Base-by-base conservation (phyloP, 768 basidiomycete species). In the Krasilnikovozyma curviuscula region DNA sequence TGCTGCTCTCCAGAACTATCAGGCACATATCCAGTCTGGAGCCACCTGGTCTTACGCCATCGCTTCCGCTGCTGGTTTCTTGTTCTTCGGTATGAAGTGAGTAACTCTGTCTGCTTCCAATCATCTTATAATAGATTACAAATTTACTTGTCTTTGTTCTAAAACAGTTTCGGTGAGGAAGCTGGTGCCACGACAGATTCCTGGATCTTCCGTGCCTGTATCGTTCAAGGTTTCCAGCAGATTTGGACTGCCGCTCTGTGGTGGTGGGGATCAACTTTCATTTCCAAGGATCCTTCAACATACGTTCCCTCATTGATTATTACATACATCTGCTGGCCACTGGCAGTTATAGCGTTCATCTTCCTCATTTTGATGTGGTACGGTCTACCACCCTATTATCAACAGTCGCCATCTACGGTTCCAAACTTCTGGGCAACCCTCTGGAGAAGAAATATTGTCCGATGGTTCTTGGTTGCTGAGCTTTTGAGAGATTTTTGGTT, bases 151-250 rank as follows among this genome's bases (percentile, higher is more conserved):
- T 9, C 18, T 25, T 9, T 7, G 24, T 46, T 25, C 10, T 31
- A 8, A 14, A 71, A 86, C 53, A 93, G 91, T 65, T 93, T 93
- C 62, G 88, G 88, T 63, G 88, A 93, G 68, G 88, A 91, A 71
- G 88, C 86, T 76, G 86, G 88, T 57, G 85, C 88, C 44, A 84
- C 88, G 1, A 89, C 88, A 7, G 85, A 93, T 63, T 77, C 88
- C 12, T 93, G 88, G 88, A 81, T 79, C 31, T 63, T 86, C 53
- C 75, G 88, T 30, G 88, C 88, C 10, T 89, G 85, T 61, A 67
- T 89, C 53, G 88, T 93, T 0, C 88, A 93, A 65, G 88, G 88
- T 35, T 80, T 85, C 9, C 88, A 93, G 56, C 88, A 91, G 65
- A 75, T 91, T 34, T 93, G 88, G 88, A 46, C 50, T 10, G 50